Base-by-base conservation (phyloP, 2,329 filamentous ascomycete genomes). In the Colletotrichum graminicola region DNA sequence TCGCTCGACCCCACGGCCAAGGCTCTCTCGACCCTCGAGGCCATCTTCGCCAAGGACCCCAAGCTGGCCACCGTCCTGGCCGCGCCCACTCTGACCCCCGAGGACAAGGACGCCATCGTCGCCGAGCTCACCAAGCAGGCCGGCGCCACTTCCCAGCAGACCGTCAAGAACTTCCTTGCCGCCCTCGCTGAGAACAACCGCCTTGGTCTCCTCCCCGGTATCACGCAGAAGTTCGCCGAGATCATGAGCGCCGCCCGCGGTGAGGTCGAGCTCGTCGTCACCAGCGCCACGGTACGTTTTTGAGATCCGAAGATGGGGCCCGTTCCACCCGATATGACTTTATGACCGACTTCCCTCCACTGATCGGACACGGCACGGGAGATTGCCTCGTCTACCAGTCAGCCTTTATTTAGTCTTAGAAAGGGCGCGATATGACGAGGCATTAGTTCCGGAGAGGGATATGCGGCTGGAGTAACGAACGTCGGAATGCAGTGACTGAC, bases 101-200 rank as follows among this genome's bases (percentile, higher is more conserved):
- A 84, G 76, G 95, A 99, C 89, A 98, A 98, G 91, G 85, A 89
- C 78, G 87, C 92, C 83, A 94, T 99, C 80, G 85, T 98, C 74
- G 85, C 89, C 79, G 95, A 98, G 89, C 90, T 99, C 77, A 88
- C 92, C 84, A 97, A 97, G 90, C 89, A 91, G 80, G 86, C 92
- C 75, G 92, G 92, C 77, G 84, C 85, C 76, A 82, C 85, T 75
- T 88, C 91, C 82, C 94, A 93, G 81, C 90, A 93, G 80, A 94
- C 95, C 74, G 86, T 98, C 83, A 94, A 96, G 91, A 97, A 98
- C 90, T 95, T 99, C 88, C 90, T 99, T 77, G 81, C 87, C 69
- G 93, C 95, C 69, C 90, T 99, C 71, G 95, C 96, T 76, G 94
- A 96, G 87, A 97, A 99, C 91, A 99, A 99, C 91, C 91, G 96